Conservation (phyloP, 768 basidiomycete species). For the Russula emetica region DNA sequence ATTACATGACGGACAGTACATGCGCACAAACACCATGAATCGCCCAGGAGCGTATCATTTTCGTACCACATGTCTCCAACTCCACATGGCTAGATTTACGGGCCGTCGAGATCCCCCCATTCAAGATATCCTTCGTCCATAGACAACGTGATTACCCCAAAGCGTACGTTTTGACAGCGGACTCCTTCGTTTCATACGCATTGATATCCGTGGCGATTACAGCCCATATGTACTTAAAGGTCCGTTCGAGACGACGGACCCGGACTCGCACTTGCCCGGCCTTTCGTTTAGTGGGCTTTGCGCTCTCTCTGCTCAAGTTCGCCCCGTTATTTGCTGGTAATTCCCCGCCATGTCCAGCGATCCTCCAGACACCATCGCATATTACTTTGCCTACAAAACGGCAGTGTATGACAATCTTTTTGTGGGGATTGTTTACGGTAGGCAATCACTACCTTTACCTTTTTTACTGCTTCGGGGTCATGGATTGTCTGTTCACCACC, state of each 20-base stretch:
- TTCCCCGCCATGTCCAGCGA: constrained; percentile 7
- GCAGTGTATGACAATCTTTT: constrained; percentile 17
- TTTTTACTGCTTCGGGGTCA: neutral
- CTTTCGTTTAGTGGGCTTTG: neutral
- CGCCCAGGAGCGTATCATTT: neutral
- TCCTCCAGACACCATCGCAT: neutral
- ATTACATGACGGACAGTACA: neutral
- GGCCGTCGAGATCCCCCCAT: neutral
- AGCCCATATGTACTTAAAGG: constrained; percentile 2
- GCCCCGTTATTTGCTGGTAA: no score
- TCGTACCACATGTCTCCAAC: neutral
- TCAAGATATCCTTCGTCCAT: constrained; percentile 4
- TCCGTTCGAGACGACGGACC: neutral
- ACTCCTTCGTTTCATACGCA: neutral
- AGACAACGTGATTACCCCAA: neutral
- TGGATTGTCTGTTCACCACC: neutral
- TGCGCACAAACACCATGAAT: constrained; percentile 3
- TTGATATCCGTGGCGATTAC: neutral
- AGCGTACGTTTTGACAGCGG: neutral
- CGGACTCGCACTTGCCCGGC: neutral
- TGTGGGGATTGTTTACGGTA: constrained; percentile 20
- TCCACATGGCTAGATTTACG: neutral
- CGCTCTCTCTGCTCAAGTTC: neutral
- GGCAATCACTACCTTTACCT: neutral
- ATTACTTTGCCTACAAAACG: constrained; percentile 3